These are phyloP conservation scores for Roridomyces roridus DNA, from an alignment of 768 basidiomycete genomes.

Conservation along the genomic window DNA sequence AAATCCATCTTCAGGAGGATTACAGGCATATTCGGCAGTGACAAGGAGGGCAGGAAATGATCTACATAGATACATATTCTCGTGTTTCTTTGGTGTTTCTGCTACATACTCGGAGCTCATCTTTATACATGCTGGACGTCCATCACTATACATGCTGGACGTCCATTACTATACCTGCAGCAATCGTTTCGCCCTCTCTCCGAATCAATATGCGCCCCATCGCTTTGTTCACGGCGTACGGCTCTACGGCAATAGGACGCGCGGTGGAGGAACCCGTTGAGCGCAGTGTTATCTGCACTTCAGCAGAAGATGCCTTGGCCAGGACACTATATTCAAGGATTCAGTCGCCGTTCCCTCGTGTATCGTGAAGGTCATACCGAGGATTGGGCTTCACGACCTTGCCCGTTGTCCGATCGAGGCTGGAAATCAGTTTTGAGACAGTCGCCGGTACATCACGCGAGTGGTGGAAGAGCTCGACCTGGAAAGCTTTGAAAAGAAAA, in stretches of 20 bases:
- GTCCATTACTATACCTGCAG: slow-evolving; percentile 65
- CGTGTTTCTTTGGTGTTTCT: neutral
- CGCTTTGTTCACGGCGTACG: slow-evolving; percentile 88
- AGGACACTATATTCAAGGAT: slow-evolving; percentile 63
- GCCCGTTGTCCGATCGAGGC: slow-evolving; percentile 80
- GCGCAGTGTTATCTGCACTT: slow-evolving; percentile 83
- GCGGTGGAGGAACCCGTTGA: slow-evolving; percentile 47
- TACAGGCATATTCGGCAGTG: slow-evolving; percentile 57
- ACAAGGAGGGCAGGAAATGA: slow-evolving; percentile 44
- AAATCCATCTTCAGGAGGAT: slow-evolving; percentile 59
- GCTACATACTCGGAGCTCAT: neutral
- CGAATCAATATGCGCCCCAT: slow-evolving; percentile 94
- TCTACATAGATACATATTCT: neutral
- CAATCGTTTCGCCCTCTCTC: slow-evolving; percentile 92
- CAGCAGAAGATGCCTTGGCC: slow-evolving; percentile 84
- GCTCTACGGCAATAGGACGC: slow-evolving; percentile 82
- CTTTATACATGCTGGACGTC: neutral
- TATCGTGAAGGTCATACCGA: slow-evolving; percentile 53
- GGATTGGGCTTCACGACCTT: slow-evolving; percentile 79
- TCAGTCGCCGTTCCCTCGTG: neutral
- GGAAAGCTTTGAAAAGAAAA: slow-evolving; percentile 1
- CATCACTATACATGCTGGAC: neutral
- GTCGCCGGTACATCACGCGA: slow-evolving; percentile 92
- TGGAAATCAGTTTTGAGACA: slow-evolving; percentile 79
- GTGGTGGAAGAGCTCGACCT: slow-evolving; percentile 96